Evolutionary conservation across 495 filamentous ascomycete species (phyloP).

Genomic region (Podospora australis): DNA sequence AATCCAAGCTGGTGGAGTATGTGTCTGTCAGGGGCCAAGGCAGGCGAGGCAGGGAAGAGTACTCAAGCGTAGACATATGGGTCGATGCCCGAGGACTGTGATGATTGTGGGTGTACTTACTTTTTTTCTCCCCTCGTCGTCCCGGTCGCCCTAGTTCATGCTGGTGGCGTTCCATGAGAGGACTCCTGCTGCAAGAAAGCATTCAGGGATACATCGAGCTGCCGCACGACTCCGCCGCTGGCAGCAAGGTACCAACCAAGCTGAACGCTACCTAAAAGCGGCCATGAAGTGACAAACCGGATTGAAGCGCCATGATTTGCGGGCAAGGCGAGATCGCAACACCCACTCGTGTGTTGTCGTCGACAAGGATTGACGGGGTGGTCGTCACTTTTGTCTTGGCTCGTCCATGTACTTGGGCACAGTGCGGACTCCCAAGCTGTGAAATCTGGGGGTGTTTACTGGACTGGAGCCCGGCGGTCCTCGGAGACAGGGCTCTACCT

Average conservation of each 20-base stretch:
- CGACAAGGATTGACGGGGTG: slow-evolving; percentile 7
- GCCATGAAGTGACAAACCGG: slow-evolving; percentile 5
- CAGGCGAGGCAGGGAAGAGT: slow-evolving; percentile 12
- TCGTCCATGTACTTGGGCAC: slow-evolving; percentile 20
- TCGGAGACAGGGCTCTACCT: slow-evolving; percentile 20
- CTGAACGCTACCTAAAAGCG: slow-evolving; percentile 5
- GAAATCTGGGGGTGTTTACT: slow-evolving; percentile 16
- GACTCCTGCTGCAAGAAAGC: slow-evolving; percentile 8
- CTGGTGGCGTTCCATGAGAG: slow-evolving; percentile 21
- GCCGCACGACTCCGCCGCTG: too few species aligned
- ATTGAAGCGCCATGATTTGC: slow-evolving; percentile 12
- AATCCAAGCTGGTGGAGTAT: slow-evolving; percentile 12
- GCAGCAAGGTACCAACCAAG: slow-evolving; percentile 15
- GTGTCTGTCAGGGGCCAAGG: slow-evolving; percentile 10
- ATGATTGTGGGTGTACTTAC: slow-evolving; percentile 17
- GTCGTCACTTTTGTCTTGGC: slow-evolving; percentile 15
- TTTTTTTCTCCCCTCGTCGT: slow-evolving; percentile 7
- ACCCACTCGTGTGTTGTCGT: slow-evolving; percentile 9
- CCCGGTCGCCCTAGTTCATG: slow-evolving; percentile 12
- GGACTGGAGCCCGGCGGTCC: slow-evolving; percentile 7
- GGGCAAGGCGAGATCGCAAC: slow-evolving; percentile 8
- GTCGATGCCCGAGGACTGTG: slow-evolving; percentile 15
- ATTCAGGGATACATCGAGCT: slow-evolving; percentile 15
- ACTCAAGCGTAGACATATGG: slow-evolving; percentile 5
- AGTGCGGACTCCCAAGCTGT: slow-evolving; percentile 21